Percentiles rank a stretch among this genome's conserved stretches.
Conservation (phyloP, 2,329 filamentous ascomycete species). For the Scedosporium aurantiacum region DNA sequence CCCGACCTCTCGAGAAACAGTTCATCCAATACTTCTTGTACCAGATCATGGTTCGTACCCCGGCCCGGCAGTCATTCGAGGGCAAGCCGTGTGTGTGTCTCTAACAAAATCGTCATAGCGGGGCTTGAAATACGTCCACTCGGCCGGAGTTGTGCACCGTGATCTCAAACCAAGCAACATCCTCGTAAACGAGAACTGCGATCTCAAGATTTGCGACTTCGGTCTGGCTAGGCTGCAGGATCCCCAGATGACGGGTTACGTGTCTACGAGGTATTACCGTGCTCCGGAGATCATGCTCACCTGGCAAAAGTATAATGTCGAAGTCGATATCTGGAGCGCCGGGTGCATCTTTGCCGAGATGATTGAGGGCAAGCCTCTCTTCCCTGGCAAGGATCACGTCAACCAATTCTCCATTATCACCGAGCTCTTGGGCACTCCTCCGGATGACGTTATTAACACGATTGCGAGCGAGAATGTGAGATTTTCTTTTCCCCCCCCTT, state of each 20-base stretch:
- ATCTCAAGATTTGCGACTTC: conserved; percentile 99
- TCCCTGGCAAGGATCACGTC: conserved; percentile 98
- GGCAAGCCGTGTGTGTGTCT: neutral
- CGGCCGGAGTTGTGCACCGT: conserved; percentile 91
- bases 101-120: conserved; percentile 45
- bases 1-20: conserved; percentile 92
- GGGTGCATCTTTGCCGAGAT: conserved; percentile 99
- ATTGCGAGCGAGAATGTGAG: conserved; percentile 96
- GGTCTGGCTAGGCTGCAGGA: conserved; percentile 95
- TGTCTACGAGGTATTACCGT: conserved; percentile 96
- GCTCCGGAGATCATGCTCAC: conserved; percentile 99
- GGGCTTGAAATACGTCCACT: conserved; percentile 97
- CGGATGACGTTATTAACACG: conserved; percentile 95
- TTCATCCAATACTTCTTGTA: conserved; percentile 99
- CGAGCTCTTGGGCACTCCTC: conserved; percentile 87
- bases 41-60: conserved; percentile 74
- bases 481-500: conserved; percentile 3
- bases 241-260: conserved; percentile 98
- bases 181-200: conserved; percentile 98
- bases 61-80: neutral
- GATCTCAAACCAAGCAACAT: conserved; percentile 99
- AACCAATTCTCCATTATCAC: conserved; percentile 99
- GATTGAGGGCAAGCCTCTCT: conserved; percentile 95
- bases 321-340: conserved; percentile 98
- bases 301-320: conserved; percentile 99